Conservation (phyloP, 208 protist species). For the Leishmania major region DNA sequence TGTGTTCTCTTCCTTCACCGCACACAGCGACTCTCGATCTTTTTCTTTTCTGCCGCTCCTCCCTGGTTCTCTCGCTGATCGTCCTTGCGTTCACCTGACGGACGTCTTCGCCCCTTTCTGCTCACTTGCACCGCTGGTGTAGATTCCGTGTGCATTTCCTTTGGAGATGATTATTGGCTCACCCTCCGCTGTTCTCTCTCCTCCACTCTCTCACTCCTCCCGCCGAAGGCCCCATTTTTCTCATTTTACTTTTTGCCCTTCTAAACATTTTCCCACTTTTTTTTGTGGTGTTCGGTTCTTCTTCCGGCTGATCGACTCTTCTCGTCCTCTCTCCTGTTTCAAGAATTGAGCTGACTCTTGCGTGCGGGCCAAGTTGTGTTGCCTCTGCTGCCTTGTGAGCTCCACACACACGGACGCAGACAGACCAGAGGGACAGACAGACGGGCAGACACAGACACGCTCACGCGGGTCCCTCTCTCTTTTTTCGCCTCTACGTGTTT, state of each 20-base stretch:
- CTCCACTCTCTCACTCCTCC: neutral
- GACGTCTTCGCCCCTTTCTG: neutral
- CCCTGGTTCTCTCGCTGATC: neutral
- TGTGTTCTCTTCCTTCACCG: neutral
- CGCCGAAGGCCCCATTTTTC: neutral
- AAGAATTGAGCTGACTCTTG: neutral
- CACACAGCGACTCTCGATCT: conserved; percentile 6
- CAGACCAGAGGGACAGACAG: no score
- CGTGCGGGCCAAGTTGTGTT: neutral
- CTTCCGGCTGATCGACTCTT: neutral
- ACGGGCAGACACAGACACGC: no score
- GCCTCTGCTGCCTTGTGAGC: neutral
- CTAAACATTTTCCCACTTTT: neutral
- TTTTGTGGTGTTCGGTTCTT: no score
- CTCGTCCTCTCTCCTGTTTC: neutral
- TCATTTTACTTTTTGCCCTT: neutral
- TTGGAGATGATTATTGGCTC: conserved; percentile 15
- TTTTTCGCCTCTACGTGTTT: neutral
- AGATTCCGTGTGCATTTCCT: conserved; percentile 6
- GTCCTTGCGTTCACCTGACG: neutral
- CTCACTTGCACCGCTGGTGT: neutral
- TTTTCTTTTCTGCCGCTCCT: conserved; percentile 12
- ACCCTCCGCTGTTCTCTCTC: neutral
- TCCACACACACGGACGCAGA: neutral
- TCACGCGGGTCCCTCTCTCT: no score